These are phyloP conservation scores for Zelopaecilomyces penicillatus DNA, from an alignment of 2,329 filamentous ascomycete species.

Conservation along the genomic window DNA sequence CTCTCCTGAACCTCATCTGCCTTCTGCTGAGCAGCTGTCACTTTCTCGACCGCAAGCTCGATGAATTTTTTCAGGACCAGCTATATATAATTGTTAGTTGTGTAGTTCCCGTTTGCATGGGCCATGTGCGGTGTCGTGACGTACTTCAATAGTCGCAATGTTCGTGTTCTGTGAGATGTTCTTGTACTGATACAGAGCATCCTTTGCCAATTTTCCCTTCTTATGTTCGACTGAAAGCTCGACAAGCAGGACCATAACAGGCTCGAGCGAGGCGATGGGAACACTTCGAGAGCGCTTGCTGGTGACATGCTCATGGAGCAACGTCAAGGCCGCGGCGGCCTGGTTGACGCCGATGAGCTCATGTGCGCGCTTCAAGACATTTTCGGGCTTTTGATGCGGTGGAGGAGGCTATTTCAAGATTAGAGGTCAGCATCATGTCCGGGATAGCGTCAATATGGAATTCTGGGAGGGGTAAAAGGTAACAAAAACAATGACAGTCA, in stretches of 20 bases:
- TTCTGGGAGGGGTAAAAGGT: constrained; percentile 17
- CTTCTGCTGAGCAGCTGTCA: constrained; percentile 90
- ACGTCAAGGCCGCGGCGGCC: constrained; percentile 79
- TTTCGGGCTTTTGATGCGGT: constrained; percentile 95
- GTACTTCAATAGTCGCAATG: constrained; percentile 90
- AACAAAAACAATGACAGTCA: constrained; percentile 17
- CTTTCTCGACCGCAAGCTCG: constrained; percentile 91
- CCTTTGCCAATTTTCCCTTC: constrained; percentile 97
- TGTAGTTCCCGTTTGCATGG: too few relatives aligned
- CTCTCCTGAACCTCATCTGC: constrained; percentile 89
- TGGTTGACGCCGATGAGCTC: constrained; percentile 98
- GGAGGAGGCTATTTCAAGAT: constrained; percentile 65
- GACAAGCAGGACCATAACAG: constrained; percentile 96
- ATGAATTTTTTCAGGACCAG: constrained; percentile 97
- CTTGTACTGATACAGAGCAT: constrained; percentile 99
- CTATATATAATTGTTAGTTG: constrained; percentile 28
- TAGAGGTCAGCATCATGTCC: constrained; percentile 17
- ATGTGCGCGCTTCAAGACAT: constrained; percentile 96
- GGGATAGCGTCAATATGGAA: constrained; percentile 2
- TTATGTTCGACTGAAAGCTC: constrained; percentile 94
- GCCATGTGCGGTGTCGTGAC: constrained; percentile 9
- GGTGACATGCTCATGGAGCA: constrained; percentile 98
- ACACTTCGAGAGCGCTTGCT: constrained; percentile 97
- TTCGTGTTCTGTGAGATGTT: constrained; percentile 99
- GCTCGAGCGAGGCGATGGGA: constrained; percentile 91